Base-by-base conservation (phyloP, 768 basidiomycete species). In the Chlorophyllum brunneum region DNA sequence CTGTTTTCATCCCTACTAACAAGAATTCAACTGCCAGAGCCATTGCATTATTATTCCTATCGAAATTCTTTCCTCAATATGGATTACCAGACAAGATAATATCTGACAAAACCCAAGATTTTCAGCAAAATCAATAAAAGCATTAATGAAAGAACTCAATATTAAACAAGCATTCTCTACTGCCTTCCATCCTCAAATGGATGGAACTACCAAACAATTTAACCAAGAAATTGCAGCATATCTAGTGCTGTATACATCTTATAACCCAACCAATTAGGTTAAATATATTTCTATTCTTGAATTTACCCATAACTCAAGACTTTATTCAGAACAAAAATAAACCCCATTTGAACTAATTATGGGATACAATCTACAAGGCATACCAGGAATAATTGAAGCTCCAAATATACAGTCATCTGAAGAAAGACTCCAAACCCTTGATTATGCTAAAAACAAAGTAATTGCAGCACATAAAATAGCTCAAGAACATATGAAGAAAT, bases 141-240 rank as follows among this genome's bases (percentile, higher is more conserved):
- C 58, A 4, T 47, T 70, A 0, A 56, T 54, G 13, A 30, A 38
- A n/a, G 22, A 56, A 29, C 56, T 65, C 10, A 59, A 50, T 9
- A 60, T 57, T 6, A 46, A 59, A 45, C 60, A 54, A 1, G 48
- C 56, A 6, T 44, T 63, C 3, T 66, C 64, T 4, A 73, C 69
- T 0, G 66, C 70, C 2, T 74, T 64, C 56, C 73, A 74, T 38
- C 73, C 69, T 2, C 53, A 66, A 51, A 58, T 59, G 0, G 59
- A 64, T 42, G 59, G 62, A n/a, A 45, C 51, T 20, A 64, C 60
- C 0, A 54, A 65, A 56, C 11, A 48, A 0, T 39, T 56, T 2
- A 66, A 66, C 26, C 56, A 62, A 45, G 60, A 63, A 53, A 45
- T 66, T 0, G 52, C 62, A 48, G 27, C 52, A 2, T 63, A 59